A percentile compares a stretch with the other conserved stretches of the same genome.
phyloP scores from a whole-genome alignment of 2,329 filamentous ascomycete genomes.

The Aspergillus sp. region DNA sequence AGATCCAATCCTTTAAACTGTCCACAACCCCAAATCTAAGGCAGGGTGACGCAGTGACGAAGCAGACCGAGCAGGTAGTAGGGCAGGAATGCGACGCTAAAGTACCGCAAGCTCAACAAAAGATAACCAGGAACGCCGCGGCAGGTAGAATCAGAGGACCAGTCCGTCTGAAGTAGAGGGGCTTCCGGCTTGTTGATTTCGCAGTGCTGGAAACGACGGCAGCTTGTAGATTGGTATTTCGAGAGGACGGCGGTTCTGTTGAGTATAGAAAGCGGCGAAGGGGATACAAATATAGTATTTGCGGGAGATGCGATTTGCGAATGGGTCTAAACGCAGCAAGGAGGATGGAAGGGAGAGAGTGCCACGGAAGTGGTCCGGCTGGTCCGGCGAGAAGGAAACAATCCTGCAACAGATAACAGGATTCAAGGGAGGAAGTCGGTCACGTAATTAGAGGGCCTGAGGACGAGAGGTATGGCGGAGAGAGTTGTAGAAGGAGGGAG shows the following conservation, averaged over 20 bases:
- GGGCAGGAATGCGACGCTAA: conserved; percentile 29
- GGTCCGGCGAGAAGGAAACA: conserved; percentile 18
- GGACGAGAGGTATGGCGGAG: conserved; percentile 14
- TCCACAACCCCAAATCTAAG: conserved; percentile 23
- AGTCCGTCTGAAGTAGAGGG: conserved; percentile 15
- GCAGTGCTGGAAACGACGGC: neutral
- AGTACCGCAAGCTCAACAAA: conserved; percentile 18
- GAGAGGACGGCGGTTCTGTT: neutral
- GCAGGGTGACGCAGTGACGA: conserved; percentile 22
- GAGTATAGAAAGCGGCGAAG: conserved; percentile 7
- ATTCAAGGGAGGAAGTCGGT: conserved; percentile 22
- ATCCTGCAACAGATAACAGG: conserved; percentile 16
- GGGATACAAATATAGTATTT: conserved; percentile 16
- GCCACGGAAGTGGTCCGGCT: conserved; percentile 24
- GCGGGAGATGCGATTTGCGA: conserved; percentile 18
- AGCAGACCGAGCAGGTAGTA: conserved; percentile 21
- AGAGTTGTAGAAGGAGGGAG: conserved; percentile 13
- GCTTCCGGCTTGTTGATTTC: conserved; percentile 11
- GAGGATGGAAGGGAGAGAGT: conserved; percentile 30
- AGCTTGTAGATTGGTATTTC: neutral
- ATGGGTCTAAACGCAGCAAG: conserved; percentile 33
- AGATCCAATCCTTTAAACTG: conserved; percentile 40
- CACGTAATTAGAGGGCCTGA: conserved; percentile 20
- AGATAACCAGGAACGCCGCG: conserved; percentile 21
- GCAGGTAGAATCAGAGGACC: conserved; percentile 19